A percentile compares a stretch with the other conserved stretches of the same genome.
Conservation (phyloP, 2,329 filamentous ascomycete species). For the Apiospora koreana region DNA sequence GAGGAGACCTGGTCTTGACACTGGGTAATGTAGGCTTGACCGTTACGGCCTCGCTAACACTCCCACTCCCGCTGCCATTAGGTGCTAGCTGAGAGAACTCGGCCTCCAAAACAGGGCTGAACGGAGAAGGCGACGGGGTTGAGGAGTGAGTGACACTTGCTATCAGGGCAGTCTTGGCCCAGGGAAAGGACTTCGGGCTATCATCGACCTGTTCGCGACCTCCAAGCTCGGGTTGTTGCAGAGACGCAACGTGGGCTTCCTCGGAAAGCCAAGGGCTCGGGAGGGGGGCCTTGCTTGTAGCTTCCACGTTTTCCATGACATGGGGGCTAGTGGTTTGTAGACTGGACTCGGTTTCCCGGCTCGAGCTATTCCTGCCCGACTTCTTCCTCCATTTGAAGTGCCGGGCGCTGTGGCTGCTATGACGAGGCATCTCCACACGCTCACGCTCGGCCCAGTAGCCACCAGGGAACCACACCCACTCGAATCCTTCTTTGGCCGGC, state of each 20-base stretch:
- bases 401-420: slow-evolving; percentile 32
- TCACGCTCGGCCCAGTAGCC: slow-evolving; percentile 66
- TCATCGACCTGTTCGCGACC: neutral
- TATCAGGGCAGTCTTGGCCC: neutral
- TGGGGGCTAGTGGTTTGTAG: neutral
- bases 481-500: slow-evolving; percentile 52
- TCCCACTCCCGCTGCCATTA: neutral
- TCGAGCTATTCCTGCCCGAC: slow-evolving; percentile 29
- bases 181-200: neutral
- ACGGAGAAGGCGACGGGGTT: neutral
- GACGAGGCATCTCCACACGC: slow-evolving; percentile 25
- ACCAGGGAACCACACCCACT: slow-evolving; percentile 65
- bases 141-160: neutral
- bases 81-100: neutral
- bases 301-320: slow-evolving; percentile 10
- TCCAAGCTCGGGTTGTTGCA: slow-evolving; percentile 37
- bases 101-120: neutral
- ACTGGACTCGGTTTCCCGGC: slow-evolving; percentile 17
- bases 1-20: neutral
- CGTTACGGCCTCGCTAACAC: neutral
- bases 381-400: slow-evolving; percentile 44
- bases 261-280: slow-evolving; percentile 45
- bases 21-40: neutral
- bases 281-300: slow-evolving; percentile 10
- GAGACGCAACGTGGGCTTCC: slow-evolving; percentile 47